A percentile compares a stretch with the other conserved stretches of the same genome.
Evolutionary conservation across 352 stramenopile species (phyloP).

Genomic region (Pythium brassicae): DNA sequence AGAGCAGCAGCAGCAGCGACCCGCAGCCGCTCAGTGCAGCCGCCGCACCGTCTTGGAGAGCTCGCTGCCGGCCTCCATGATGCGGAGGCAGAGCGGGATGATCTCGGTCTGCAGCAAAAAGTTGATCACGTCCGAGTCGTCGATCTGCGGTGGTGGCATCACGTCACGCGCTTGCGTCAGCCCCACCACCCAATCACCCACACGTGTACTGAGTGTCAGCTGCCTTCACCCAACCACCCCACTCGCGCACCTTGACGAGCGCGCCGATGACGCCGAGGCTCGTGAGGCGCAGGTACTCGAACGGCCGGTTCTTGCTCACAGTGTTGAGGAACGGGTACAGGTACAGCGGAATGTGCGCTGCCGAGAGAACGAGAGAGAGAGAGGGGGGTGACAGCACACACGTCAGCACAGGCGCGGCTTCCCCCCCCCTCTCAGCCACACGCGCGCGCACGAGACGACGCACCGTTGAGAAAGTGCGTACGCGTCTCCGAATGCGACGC

Average conservation of each 20-base stretch:
- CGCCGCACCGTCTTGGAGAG: conserved; percentile 93
- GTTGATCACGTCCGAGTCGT: conserved; percentile 98
- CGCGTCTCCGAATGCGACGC: conserved; percentile 97
- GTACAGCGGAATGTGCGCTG: conserved; percentile 97
- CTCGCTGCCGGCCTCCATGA: conserved; percentile 98
- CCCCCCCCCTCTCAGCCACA: background rate
- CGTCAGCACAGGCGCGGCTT: background rate
- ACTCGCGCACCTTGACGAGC: conserved; percentile 91
- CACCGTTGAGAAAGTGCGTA: conserved; percentile 94
- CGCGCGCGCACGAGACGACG: conserved; percentile 1
- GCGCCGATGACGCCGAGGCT: conserved; percentile 98
- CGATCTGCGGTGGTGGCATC: conserved; percentile 64
- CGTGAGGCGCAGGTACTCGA: conserved; percentile 98
- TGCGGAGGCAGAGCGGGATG: conserved; percentile 97
- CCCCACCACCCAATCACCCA: background rate
- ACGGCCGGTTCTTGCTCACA: conserved; percentile 97
- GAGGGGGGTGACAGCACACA: background rate
- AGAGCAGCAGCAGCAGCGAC: too few species aligned
- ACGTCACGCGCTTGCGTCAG: background rate
- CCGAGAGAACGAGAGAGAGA: background rate
- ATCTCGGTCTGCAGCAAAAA: conserved; percentile 99
- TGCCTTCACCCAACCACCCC: too few species aligned
- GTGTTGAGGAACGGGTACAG: conserved; percentile 99
- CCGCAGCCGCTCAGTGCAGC: conserved; percentile 4
- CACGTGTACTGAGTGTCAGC: too few species aligned